These are phyloP conservation scores for Sugiyamaella qingdaonensis DNA, from an alignment of 805 yeast species.

Conservation along the genomic window DNA sequence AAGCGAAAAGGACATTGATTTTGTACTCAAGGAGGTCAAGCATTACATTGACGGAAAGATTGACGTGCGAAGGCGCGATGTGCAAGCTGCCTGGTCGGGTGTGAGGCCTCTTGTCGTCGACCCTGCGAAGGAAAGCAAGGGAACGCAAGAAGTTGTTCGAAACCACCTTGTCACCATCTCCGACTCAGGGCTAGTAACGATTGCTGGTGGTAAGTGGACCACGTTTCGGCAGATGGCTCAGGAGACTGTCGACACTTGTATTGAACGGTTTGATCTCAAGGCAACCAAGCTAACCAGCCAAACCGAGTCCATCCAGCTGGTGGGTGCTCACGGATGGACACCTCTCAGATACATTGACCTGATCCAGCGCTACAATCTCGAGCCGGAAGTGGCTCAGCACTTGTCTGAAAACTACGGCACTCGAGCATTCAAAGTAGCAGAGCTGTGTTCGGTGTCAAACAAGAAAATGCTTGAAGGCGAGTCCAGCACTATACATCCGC, in stretches of 20 bases:
- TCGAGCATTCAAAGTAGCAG: constrained; percentile 64
- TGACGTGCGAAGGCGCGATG: constrained; percentile 86
- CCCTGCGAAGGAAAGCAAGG: constrained; percentile 37
- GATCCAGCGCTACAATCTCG: constrained; percentile 70
- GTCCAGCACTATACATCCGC: constrained; percentile 32
- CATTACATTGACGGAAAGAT: constrained; percentile 71
- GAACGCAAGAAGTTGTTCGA: constrained; percentile 86
- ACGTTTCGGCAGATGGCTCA: constrained; percentile 97
- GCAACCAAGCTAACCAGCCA: constrained; percentile 43
- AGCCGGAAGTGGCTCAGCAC: constrained; percentile 73
- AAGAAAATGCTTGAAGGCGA: constrained; percentile 3
- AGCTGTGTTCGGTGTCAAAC: constrained; percentile 40
- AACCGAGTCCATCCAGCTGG: constrained; percentile 50
- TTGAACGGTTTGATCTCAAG: constrained; percentile 43
- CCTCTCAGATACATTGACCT: constrained; percentile 70
- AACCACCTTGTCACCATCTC: constrained; percentile 76
- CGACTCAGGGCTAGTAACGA: constrained; percentile 73
- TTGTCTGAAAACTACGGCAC: constrained; percentile 86
- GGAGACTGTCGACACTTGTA: constrained; percentile 77
- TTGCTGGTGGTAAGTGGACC: constrained; percentile 98
- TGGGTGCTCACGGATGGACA: constrained; percentile 81
- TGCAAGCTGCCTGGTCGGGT: constrained; percentile 94
- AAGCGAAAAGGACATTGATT: constrained; percentile 81
- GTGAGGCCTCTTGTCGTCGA: constrained; percentile 91
- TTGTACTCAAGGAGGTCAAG: constrained; percentile 80